Conservation (phyloP, 176 grass and related monocot species). For the Eremochloa ophiuroides region DNA sequence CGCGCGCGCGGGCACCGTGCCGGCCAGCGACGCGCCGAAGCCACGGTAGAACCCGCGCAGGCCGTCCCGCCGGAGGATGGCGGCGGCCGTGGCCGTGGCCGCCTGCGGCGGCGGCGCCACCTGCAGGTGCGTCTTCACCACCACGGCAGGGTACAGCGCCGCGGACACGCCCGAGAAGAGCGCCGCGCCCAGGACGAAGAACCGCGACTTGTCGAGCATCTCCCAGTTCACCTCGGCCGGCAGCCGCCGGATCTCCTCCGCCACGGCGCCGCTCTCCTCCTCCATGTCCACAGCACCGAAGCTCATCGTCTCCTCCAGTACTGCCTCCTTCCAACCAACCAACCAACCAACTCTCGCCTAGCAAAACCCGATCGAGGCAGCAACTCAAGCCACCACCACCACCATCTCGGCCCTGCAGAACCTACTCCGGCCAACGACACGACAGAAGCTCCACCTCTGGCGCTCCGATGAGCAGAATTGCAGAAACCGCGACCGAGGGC, state of each 20-base stretch:
- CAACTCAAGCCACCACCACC: not conserved
- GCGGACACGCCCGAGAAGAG: conserved; percentile 95
- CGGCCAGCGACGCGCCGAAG: conserved; percentile 82
- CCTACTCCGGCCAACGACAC: not conserved
- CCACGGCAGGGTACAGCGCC: conserved; percentile 86
- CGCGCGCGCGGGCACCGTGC: conserved; percentile 84
- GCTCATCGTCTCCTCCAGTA: conserved; percentile 45
- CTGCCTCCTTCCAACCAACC: not conserved
- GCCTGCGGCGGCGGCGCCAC: conserved; percentile 54
- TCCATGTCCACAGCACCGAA: conserved; percentile 53
- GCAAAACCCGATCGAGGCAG: not conserved
- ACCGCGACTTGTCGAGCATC: conserved; percentile 98
- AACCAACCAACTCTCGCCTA: not conserved
- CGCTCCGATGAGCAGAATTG: not conserved
- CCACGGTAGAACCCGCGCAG: conserved; percentile 81
- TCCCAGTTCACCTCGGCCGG: conserved; percentile 98
- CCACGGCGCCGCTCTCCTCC: conserved; percentile 36
- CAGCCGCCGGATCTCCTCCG: conserved; percentile 22
- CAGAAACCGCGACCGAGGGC: not conserved
- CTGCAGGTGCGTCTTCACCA: conserved; percentile 93
- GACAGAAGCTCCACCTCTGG: not conserved
- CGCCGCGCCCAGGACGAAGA: conserved; percentile 82
- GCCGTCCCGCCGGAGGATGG: conserved; percentile 80
- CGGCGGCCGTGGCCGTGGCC: conserved; percentile 28
- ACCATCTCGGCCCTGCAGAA: not conserved